Percentiles rank a stretch among this genome's conserved stretches.
phyloP scores from a whole-genome alignment of 1,284 basidiomycete genomes.

The Porogramme epimiltina region DNA sequence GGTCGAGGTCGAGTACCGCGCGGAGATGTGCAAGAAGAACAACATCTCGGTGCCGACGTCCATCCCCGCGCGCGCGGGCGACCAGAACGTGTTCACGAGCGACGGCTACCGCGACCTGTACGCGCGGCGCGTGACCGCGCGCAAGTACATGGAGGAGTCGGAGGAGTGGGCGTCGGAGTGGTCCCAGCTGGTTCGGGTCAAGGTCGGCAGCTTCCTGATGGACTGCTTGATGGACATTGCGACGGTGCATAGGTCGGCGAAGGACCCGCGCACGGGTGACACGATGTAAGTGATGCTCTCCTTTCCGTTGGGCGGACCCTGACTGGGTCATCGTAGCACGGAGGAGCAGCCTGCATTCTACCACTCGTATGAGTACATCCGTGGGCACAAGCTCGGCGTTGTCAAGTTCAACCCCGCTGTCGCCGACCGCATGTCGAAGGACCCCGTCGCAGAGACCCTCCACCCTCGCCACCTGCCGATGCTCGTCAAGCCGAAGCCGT shows the following conservation, averaged over 20 bases:
- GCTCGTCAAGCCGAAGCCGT: conserved; percentile 90
- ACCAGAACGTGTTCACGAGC: conserved; percentile 55
- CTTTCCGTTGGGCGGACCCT: not conserved
- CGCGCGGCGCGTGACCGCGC: conserved; percentile 61
- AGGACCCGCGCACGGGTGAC: conserved; percentile 59
- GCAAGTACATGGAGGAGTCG: conserved; percentile 63
- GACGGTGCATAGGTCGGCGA: conserved; percentile 66
- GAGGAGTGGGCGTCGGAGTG: conserved; percentile 81
- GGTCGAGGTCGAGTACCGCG: conserved; percentile 88
- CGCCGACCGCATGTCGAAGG: conserved; percentile 77
- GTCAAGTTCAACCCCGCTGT: conserved; percentile 88
- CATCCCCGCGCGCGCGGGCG: conserved; percentile 35
- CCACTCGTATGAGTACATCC: conserved; percentile 92
- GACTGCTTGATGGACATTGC: conserved; percentile 86
- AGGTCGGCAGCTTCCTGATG: conserved; percentile 84
- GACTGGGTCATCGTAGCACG: conserved; percentile 34
- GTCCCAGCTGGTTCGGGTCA: conserved; percentile 78
- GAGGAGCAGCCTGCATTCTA: conserved; percentile 93
- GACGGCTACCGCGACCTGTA: conserved; percentile 60
- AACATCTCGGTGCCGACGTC: conserved; percentile 52
- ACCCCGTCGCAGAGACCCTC: conserved; percentile 75
- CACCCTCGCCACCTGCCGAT: conserved; percentile 96
- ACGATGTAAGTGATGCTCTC: conserved; percentile 46
- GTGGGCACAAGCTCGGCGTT: conserved; percentile 90
- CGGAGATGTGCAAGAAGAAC: conserved; percentile 75